phyloP scores from a whole-genome alignment of 345 rosid species.

The Bruguiera sexangula region DNA sequence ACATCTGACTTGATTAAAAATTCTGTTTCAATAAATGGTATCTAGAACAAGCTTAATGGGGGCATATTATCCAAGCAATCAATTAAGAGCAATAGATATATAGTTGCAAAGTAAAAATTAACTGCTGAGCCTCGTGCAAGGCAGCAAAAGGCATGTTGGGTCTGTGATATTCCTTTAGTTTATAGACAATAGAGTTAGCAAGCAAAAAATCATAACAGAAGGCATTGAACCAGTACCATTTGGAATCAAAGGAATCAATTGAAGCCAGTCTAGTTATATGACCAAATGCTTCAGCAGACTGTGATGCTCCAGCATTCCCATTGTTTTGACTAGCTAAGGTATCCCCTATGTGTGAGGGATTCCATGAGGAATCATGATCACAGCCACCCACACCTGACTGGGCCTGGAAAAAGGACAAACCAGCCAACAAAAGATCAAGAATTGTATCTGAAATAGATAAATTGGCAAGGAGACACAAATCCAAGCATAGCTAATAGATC shows the following conservation, averaged over 20 bases:
- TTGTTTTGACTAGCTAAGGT: conserved; percentile 46
- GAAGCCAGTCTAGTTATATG: conserved; percentile 90
- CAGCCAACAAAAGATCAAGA: background rate
- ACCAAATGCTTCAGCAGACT: conserved; percentile 59
- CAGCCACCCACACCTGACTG: conserved; percentile 62
- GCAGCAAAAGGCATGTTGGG: background rate
- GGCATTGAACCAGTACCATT: conserved; percentile 57
- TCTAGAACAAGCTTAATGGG: too few species aligned
- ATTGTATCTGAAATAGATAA: background rate
- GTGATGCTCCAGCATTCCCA: conserved; percentile 44
- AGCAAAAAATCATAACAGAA: conserved; percentile 10
- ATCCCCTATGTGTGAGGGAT: conserved; percentile 70
- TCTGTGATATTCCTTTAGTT: background rate
- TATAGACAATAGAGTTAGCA: background rate
- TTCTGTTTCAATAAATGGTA: too few species aligned
- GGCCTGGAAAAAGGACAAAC: conserved; percentile 31
- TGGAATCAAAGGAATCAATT: conserved; percentile 96
- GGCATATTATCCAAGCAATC: too few species aligned
- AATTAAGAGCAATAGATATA: too few species aligned
- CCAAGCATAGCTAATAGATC: conserved; percentile 2
- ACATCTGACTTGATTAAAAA: too few species aligned
- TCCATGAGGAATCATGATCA: conserved; percentile 61
- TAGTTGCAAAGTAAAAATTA: background rate
- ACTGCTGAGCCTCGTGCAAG: background rate
- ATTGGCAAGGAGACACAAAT: background rate